A percentile compares a stretch with the other conserved stretches of the same genome.
These are phyloP conservation scores for Alternaria incomplexa DNA, from an alignment of 2,329 filamentous ascomycete genomes.

Conservation along the genomic window DNA sequence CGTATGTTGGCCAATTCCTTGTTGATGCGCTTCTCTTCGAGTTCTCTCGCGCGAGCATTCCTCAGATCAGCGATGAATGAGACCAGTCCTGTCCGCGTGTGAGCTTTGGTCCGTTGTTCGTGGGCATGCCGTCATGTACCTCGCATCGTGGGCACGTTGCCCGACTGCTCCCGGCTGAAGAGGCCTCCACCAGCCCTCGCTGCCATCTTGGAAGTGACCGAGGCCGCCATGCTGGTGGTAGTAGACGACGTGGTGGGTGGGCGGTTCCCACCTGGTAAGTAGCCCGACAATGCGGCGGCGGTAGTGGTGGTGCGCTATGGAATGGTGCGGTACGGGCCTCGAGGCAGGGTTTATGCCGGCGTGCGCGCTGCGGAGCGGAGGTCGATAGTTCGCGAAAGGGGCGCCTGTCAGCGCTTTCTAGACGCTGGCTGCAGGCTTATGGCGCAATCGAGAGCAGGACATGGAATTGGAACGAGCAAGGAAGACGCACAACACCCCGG, in stretches of 20 bases:
- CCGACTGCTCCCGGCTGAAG: slow-evolving; percentile 51
- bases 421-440: slow-evolving; percentile 25
- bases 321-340: slow-evolving; percentile 12
- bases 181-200: slow-evolving; percentile 47
- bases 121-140: slow-evolving; percentile 26
- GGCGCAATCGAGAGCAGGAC: slow-evolving; percentile 6
- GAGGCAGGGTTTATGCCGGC: slow-evolving; percentile 34
- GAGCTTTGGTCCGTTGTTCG: slow-evolving; percentile 8
- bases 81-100: slow-evolving; percentile 70
- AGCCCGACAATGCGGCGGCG: slow-evolving; percentile 37
- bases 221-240: slow-evolving; percentile 30
- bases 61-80: slow-evolving; percentile 97
- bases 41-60: slow-evolving; percentile 90
- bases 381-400: slow-evolving; percentile 28
- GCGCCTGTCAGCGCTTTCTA: slow-evolving; percentile 17
- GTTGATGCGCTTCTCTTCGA: slow-evolving; percentile 99
- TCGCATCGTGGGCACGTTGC: slow-evolving; percentile 52
- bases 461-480: slow-evolving; percentile 10
- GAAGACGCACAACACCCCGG: slow-evolving; percentile 26
- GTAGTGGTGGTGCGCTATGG: slow-evolving; percentile 8
- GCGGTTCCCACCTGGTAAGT: slow-evolving; percentile 39
- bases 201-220: slow-evolving; percentile 45
- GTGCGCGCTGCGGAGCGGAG: slow-evolving; percentile 26
- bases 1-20: slow-evolving; percentile 98
- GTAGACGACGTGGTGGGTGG: slow-evolving; percentile 29